Evolutionary conservation across 2,329 filamentous ascomycete species (phyloP), one percentile per base, ranked within the genome.

Genomic region (Monilinia vaccinii-corymbosi): DNA sequence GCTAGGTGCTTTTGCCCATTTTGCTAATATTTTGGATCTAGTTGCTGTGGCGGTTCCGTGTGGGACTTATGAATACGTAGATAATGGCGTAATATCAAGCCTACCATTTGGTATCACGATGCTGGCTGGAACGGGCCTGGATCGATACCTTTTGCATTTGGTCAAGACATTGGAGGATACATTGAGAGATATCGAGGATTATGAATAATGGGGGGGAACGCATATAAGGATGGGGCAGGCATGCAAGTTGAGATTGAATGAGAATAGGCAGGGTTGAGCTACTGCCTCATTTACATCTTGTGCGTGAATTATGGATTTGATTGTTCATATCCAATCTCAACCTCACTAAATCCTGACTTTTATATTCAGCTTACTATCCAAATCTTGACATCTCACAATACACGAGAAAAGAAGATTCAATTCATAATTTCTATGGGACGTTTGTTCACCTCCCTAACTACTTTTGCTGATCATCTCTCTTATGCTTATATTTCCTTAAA

Each of bases 1-100:
- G 23, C 63, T 80, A n/a, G 78, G 78, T 11, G 42, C 71, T 44
- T 82, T 81, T 66, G 78, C 79, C 1, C 79, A 82, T 64, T 81
- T 77, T 66, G 80, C 73, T 3, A 83, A 83, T 66, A 77, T 83
- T 23, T 69, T 83, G 32, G 81, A 83, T 69, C 69, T 82, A 34
- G 77, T 75, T 60, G 77, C 72, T 9, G 63, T 79, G 40, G 73
- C 73, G 45, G 34, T 70, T 11, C 63, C 67, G 11, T 68, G 64
- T 53, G 67, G 67, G 25, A 64, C 58, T 1, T 71, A 70, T 45
- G 49, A 14, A 34, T 70, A 67, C 47, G 47, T 25, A 21, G 34
- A 60, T 16, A 55, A 61, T 44, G 60, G 16, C 11, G 38, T 42
- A 10, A 36, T 50, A 56, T 8, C 62, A 51, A 65, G 51, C 45